phyloP scores from a whole-genome alignment of 257 asterid species.

The Scutellaria barbata region DNA sequence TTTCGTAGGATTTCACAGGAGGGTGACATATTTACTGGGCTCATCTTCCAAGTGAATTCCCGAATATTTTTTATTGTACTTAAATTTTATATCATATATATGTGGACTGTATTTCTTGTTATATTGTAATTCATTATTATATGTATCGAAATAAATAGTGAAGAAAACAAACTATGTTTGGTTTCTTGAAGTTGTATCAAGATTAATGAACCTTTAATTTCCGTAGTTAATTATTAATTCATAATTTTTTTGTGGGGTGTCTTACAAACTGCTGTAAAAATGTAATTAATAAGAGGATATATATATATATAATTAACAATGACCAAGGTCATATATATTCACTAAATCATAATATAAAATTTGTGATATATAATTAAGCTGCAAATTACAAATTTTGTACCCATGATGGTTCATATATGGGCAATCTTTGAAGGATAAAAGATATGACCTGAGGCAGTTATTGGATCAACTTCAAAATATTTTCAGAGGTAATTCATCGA shows the following conservation, averaged over 20 bases:
- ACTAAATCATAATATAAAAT: no score
- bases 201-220: no score
- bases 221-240: neutral
- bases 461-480: no score
- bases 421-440: no score
- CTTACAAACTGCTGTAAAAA: neutral
- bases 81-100: neutral
- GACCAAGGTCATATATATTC: no score
- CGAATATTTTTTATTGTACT: constrained; percentile 25
- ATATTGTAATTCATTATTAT: neutral
- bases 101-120: neutral
- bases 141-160: neutral
- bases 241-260: neutral
- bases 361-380: no score
- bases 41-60: constrained; percentile 39
- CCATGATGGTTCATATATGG: no score
- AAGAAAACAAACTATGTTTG: neutral
- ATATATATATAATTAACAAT: no score
- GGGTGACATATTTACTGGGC: constrained; percentile 33
- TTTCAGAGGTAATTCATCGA: no score
- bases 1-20: constrained; percentile 26
- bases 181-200: neutral
- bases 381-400: no score
- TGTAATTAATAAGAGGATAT: neutral
- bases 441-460: no score